Base-by-base conservation (phyloP, 768 basidiomycete genomes). In the Suillus occidentalis region DNA sequence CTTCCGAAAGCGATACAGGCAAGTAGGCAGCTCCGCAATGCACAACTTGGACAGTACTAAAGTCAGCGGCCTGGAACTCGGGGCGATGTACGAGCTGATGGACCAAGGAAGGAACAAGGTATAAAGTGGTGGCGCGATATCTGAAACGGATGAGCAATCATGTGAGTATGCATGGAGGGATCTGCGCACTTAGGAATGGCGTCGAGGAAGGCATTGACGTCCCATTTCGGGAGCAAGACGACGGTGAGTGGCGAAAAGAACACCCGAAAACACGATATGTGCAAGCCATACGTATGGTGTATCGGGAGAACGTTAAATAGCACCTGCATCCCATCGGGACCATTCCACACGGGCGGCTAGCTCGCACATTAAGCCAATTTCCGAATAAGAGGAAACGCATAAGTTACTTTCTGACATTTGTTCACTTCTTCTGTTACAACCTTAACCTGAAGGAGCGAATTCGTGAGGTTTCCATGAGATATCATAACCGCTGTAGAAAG, bases 211-310 rank as follows among this genome's bases (percentile, higher is more conserved):
- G 77, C 64, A 8, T 87, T 78, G 39, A 82, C 73, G 65, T 87
- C 81, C 90, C 90, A 93, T 62, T 79, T 81, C 0, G 84, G 80
- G n/a, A 91, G 71, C 50, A 91, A 72, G 13, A 91, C 74, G 3
- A 81, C 60, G 0, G 89, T 88, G 10, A 66, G 63, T 0, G 84
- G 87, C 1, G 69, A 22, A 16, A 85, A 68, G 58, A 86, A 82
- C 0, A 78, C 67, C 25, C 84, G 83, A 71, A 91, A 82, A 12
- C 77, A 73, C 65, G 82, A 81, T 1, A 76, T 61, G 63, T 89
- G 83, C n/a, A 90, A 77, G 37, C 82, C 92, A 68, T 85, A 90
- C 1, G 81, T 76, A 67, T 93, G 91, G 67, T 90, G 85, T 45
- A 92, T 78, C 0, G 91, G 91, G 1, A 93, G 75, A 65, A 87